These are phyloP conservation scores for Termitomyces sp. DNA, from an alignment of 768 basidiomycete species.

Conservation along the genomic window DNA sequence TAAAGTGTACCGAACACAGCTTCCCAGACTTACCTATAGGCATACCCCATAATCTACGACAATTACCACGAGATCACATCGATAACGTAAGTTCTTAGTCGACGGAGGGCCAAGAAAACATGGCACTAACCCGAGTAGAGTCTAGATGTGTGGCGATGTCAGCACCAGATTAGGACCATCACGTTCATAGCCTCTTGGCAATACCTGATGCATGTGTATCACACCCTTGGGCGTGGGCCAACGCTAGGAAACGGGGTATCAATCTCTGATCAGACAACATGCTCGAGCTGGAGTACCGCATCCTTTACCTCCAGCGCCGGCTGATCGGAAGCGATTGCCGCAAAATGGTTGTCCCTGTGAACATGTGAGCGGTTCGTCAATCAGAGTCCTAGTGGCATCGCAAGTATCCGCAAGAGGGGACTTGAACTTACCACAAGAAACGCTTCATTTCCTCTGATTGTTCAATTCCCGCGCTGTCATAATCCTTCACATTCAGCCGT, in stretches of 20 bases:
- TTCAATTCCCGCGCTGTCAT: conserved; percentile 57
- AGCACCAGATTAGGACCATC: not conserved
- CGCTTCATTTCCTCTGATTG: conserved; percentile 67
- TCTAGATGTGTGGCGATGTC: conserved; percentile 28
- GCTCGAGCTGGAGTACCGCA: not conserved
- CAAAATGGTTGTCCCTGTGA: conserved; percentile 69
- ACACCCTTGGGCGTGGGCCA: conserved; percentile 48
- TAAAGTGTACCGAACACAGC: conserved; percentile 1
- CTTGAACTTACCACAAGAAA: conserved; percentile 55
- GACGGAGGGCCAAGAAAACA: not conserved
- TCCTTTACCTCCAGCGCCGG: conserved; percentile 53
- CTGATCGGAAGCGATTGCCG: conserved; percentile 64
- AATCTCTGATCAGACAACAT: conserved; percentile 1
- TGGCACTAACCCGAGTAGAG: conserved; percentile 49
- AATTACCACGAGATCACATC: conserved; percentile 24
- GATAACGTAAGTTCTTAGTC: conserved; percentile 8
- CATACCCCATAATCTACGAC: conserved; percentile 62
- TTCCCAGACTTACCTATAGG: conserved; percentile 46
- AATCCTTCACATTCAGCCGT: not conserved
- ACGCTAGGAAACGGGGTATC: conserved; percentile 26
- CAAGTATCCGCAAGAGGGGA: conserved; percentile 4
- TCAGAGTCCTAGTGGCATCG: not conserved
- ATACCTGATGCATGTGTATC: conserved; percentile 53
- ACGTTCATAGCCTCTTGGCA: not conserved
- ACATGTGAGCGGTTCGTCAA: not conserved